Evolutionary conservation across 768 basidiomycete genomes (phyloP).

Genomic region (Saitozyma sp.): DNA sequence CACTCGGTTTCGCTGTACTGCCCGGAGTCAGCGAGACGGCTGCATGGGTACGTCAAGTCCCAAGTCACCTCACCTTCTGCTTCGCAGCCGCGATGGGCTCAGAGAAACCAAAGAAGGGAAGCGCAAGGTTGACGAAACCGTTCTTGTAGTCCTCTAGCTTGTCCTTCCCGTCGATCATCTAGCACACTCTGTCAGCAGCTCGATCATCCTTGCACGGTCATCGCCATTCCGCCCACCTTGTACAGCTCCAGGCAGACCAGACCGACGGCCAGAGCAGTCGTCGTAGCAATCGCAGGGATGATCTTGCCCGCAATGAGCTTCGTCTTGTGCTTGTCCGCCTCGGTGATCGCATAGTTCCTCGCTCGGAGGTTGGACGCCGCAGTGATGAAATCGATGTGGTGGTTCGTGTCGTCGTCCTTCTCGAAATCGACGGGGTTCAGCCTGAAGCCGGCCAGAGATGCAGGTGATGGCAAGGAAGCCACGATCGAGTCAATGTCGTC

Average conservation of each 20-base stretch:
- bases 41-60: too few relatives aligned
- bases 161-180: constrained; percentile 94
- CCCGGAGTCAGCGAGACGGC: constrained; percentile 6
- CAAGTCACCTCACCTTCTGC: constrained; percentile 60
- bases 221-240: constrained; percentile 63
- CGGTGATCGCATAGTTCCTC: constrained; percentile 84
- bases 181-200: constrained; percentile 13
- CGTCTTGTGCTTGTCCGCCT: constrained; percentile 85
- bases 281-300: constrained; percentile 98
- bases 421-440: constrained; percentile 95
- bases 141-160: constrained; percentile 96
- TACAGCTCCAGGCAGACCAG: constrained; percentile 94
- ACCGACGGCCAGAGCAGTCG: constrained; percentile 92
- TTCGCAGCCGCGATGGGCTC: constrained; percentile 90
- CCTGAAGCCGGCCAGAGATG: constrained; percentile 92
- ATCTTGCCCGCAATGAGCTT: constrained; percentile 96
- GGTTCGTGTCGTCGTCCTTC: constrained; percentile 97
- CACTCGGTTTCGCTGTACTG: constrained; percentile 80
- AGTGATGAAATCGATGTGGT: constrained; percentile 98
- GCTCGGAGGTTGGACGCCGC: constrained; percentile 96
- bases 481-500: constrained; percentile 59
- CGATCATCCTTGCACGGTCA: neutral
- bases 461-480: constrained; percentile 78
- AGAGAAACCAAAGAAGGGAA: constrained; percentile 99
- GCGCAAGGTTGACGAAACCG: constrained; percentile 93